Percentiles rank a stretch among this genome's conserved stretches.
phyloP scores from a whole-genome alignment of 1,139 yeast genomes.

The Diutina catenulata region DNA sequence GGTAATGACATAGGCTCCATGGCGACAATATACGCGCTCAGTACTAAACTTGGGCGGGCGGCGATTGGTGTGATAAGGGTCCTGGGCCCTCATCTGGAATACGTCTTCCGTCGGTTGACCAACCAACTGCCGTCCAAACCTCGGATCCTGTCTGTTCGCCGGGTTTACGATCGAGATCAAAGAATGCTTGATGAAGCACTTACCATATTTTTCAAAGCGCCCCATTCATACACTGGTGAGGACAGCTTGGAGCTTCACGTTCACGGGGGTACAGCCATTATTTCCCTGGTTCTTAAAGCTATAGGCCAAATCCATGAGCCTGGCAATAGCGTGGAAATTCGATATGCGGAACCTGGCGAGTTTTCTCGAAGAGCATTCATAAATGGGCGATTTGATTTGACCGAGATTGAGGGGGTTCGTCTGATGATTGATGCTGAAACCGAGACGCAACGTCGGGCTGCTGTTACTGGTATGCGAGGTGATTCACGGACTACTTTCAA shows the following conservation, averaged over 20 bases:
- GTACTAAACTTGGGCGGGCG: constrained; percentile 71
- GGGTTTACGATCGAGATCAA: constrained; percentile 30
- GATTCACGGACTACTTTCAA: constrained; percentile 41
- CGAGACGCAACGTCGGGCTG: constrained; percentile 71
- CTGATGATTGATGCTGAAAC: constrained; percentile 93
- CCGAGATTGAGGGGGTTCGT: constrained; percentile 83
- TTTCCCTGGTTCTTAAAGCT: constrained; percentile 53
- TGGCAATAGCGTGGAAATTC: constrained; percentile 27
- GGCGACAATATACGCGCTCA: constrained; percentile 78
- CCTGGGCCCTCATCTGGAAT: constrained; percentile 55
- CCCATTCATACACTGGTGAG: constrained; percentile 89
- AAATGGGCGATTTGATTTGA: constrained; percentile 57
- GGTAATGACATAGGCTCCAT: background rate
- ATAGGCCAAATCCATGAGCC: constrained; percentile 42
- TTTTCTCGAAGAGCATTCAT: constrained; percentile 75
- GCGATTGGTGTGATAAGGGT: constrained; percentile 83
- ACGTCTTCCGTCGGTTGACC: constrained; percentile 39
- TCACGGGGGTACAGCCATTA: constrained; percentile 90
- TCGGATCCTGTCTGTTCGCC: constrained; percentile 45
- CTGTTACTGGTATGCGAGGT: constrained; percentile 66
- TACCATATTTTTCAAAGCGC: constrained; percentile 55
- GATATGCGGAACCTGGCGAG: constrained; percentile 91
- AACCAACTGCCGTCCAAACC: constrained; percentile 28
- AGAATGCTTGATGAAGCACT: constrained; percentile 65
- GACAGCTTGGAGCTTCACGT: constrained; percentile 77